A percentile compares a stretch with the other conserved stretches of the same genome.
These are phyloP conservation scores for Verticillium nonalfalfae DNA, from an alignment of 2,329 filamentous ascomycete genomes.

Conservation along the genomic window DNA sequence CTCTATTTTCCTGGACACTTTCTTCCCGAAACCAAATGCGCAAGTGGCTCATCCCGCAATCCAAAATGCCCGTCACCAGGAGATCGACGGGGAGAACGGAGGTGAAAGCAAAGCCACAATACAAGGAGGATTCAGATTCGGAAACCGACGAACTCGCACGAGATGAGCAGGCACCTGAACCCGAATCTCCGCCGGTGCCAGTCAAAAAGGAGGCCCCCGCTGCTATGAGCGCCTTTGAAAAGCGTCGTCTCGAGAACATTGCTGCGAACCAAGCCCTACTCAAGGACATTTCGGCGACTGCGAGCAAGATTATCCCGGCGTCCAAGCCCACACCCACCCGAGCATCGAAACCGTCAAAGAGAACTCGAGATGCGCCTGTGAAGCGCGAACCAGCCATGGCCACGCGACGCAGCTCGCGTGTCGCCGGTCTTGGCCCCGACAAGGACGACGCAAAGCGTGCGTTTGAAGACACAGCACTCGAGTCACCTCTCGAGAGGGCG, in stretches of 20 bases:
- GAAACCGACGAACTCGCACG: neutral
- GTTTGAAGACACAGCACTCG: conserved; percentile 28
- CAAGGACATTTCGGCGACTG: conserved; percentile 67
- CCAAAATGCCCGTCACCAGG: neutral
- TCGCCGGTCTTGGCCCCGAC: conserved; percentile 48
- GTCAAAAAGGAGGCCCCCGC: conserved; percentile 16
- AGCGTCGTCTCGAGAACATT: conserved; percentile 78
- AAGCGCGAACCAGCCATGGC: conserved; percentile 41
- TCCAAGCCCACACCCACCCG: conserved; percentile 39
- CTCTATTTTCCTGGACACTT: neutral
- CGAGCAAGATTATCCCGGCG: conserved; percentile 61
- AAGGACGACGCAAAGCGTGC: conserved; percentile 41
- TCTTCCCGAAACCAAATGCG: neutral
- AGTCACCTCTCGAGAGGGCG: conserved; percentile 31
- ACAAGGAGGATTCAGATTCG: neutral
- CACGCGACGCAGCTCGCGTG: conserved; percentile 51
- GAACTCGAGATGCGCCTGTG: conserved; percentile 29
- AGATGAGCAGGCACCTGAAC: neutral
- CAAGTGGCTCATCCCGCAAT: neutral
- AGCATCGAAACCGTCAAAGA: conserved; percentile 22
- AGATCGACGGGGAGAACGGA: neutral
- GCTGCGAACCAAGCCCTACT: conserved; percentile 77
- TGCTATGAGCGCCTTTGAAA: conserved; percentile 76
- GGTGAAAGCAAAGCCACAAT: neutral
- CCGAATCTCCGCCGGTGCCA: neutral